Conservation (phyloP, 2,329 filamentous ascomycete genomes). For the Thielaviopsis euricoi region DNA sequence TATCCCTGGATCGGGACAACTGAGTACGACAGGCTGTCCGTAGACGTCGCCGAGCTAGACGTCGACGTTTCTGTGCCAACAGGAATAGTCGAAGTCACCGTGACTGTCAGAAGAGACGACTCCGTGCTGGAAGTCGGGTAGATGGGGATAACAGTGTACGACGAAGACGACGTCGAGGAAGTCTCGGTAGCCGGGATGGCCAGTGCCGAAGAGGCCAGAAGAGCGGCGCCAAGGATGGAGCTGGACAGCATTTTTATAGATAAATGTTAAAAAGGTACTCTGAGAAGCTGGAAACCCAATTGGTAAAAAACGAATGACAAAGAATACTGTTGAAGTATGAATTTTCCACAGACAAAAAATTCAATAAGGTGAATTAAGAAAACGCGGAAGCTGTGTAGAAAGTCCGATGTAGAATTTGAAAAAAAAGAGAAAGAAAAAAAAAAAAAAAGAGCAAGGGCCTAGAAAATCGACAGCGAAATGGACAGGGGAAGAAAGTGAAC, state of each 20-base stretch:
- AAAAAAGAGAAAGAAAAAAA: neutral
- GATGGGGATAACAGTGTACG: conserved; percentile 9
- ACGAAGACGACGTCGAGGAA: neutral
- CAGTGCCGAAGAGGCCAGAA: conserved; percentile 4
- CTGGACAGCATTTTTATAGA: conserved; percentile 5
- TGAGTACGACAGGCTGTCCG: conserved; percentile 3
- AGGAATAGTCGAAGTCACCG: conserved; percentile 7
- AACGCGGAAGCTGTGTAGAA: neutral
- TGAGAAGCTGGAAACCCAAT: too few relatives aligned
- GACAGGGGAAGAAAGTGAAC: neutral
- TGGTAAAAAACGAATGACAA: too few relatives aligned
- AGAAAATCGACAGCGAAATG: neutral
- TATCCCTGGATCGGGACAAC: conserved; percentile 9
- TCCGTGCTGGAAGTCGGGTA: conserved; percentile 3
- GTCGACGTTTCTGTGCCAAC: neutral
- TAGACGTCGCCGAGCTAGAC: neutral
- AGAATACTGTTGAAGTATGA: too few relatives aligned
- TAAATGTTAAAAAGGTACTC: neutral
- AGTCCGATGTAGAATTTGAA: neutral
- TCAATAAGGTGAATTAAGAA: too few relatives aligned
- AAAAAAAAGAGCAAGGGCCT: neutral
- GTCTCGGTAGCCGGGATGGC: neutral
- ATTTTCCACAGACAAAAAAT: too few relatives aligned
- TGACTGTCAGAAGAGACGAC: conserved; percentile 5
- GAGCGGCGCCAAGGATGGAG: neutral